These are phyloP conservation scores for Asparagopsis taxiformis DNA, from an alignment of 31 red algal species.

Conservation along the genomic window DNA sequence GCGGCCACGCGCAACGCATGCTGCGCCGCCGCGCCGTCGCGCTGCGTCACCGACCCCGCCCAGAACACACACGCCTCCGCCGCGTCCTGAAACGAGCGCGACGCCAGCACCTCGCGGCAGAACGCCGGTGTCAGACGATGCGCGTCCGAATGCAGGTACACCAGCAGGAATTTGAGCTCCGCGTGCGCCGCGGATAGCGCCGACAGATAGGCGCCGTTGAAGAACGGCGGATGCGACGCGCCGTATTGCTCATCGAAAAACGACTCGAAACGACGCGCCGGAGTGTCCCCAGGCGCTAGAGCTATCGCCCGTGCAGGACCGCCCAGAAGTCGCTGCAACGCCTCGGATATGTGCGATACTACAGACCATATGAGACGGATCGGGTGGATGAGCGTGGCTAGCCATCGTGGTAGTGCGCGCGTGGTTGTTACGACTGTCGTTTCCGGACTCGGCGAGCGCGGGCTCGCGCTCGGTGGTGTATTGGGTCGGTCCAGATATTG, in stretches of 20 bases:
- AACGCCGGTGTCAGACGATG: slow-evolving; percentile 75
- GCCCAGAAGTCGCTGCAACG: slow-evolving; percentile 24
- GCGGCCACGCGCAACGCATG: slow-evolving; percentile 52
- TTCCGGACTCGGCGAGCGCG: no score
- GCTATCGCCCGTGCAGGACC: slow-evolving; percentile 52
- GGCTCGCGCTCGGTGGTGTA: no score
- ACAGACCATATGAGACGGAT: slow-evolving; percentile 66
- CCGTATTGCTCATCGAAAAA: slow-evolving; percentile 76
- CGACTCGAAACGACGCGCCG: slow-evolving; percentile 52
- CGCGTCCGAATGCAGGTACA: slow-evolving; percentile 85
- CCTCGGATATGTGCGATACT: slow-evolving; percentile 26
- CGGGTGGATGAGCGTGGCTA: slow-evolving; percentile 39
- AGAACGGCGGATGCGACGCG: slow-evolving; percentile 54
- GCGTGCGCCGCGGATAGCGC: slow-evolving; percentile 56
- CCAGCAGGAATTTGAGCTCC: slow-evolving; percentile 73
- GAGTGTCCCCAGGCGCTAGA: slow-evolving; percentile 55
- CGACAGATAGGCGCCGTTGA: slow-evolving; percentile 56
- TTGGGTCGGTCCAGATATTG: no score
- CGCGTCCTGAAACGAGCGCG: slow-evolving; percentile 33
- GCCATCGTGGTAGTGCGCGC: slow-evolving; percentile 38
- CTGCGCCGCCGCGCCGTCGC: slow-evolving; percentile 62
- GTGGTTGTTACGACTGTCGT: not conserved
- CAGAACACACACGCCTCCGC: slow-evolving; percentile 71
- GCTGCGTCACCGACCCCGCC: slow-evolving; percentile 69
- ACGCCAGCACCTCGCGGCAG: slow-evolving; percentile 52